phyloP scores from a whole-genome alignment of 176 grass and related monocot species.

The Carex kokanica region DNA sequence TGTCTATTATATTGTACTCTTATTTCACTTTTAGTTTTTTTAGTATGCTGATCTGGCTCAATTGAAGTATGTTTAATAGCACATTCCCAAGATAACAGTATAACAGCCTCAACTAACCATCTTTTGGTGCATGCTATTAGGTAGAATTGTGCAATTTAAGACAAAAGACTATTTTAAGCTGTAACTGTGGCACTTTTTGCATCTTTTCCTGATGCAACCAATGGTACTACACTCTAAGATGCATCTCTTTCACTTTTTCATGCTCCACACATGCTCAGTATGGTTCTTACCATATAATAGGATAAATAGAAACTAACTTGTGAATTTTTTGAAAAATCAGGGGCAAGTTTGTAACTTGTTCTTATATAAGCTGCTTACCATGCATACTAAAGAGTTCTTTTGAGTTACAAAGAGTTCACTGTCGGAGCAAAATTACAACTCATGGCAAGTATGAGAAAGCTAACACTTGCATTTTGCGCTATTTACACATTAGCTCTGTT shows the following conservation, averaged over 20 bases:
- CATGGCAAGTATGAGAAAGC: conserved; percentile 6
- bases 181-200: conserved; percentile 26
- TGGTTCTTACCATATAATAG: conserved; percentile 15
- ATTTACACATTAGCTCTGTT: neutral
- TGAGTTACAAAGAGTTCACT: neutral
- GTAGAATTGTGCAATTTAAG: neutral
- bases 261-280: conserved; percentile 1
- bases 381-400: neutral
- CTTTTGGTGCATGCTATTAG: conserved; percentile 11
- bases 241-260: conserved; percentile 17
- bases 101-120: conserved; percentile 8
- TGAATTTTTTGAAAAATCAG: conserved; percentile 1
- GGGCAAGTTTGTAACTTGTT: neutral
- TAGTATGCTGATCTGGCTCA: neutral
- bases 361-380: conserved; percentile 21
- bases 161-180: conserved; percentile 4
- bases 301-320: neutral
- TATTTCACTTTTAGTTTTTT: neutral
- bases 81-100: neutral
- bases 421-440: neutral
- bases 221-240: conserved; percentile 13
- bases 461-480: neutral
- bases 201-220: conserved; percentile 18
- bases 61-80: neutral
- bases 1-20: neutral